Evolutionary conservation across 2,329 filamentous ascomycete species (phyloP).

Genomic region (Cladosporium sp.): DNA sequence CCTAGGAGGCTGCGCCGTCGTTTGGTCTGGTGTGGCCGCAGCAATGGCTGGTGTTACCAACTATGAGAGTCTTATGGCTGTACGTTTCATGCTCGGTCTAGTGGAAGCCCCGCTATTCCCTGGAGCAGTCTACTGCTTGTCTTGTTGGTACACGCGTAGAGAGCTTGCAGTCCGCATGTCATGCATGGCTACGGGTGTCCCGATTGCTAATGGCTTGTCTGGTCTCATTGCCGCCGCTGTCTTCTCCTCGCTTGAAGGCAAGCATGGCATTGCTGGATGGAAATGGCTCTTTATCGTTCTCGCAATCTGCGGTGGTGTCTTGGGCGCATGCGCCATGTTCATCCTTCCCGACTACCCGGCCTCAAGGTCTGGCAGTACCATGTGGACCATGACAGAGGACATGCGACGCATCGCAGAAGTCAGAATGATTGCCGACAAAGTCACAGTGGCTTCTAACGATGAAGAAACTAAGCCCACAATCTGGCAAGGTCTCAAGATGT

Average conservation of each 20-base stretch:
- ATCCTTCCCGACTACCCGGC: constrained; percentile 49
- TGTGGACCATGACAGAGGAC: constrained; percentile 48
- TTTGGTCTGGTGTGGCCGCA: constrained; percentile 32
- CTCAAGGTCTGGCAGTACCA: constrained; percentile 37
- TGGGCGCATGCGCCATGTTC: constrained; percentile 56
- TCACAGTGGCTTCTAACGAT: constrained; percentile 42
- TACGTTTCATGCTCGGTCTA: constrained; percentile 38
- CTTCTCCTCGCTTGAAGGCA: constrained; percentile 57
- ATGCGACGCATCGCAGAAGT: constrained; percentile 52
- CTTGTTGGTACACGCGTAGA: constrained; percentile 48
- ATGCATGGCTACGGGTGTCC: constrained; percentile 48
- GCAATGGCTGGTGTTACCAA: constrained; percentile 31
- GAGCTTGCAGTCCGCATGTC: constrained; percentile 48
- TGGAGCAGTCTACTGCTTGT: constrained; percentile 44
- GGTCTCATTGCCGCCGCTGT: constrained; percentile 57
- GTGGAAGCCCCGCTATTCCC: constrained; percentile 45
- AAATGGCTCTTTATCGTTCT: constrained; percentile 42
- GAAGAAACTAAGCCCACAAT: constrained; percentile 26
- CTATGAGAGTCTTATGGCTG: constrained; percentile 33
- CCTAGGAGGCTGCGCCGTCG: constrained; percentile 28
- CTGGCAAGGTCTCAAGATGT: constrained; percentile 34
- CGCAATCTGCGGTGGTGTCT: constrained; percentile 46
- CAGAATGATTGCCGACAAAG: constrained; percentile 47
- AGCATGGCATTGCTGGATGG: constrained; percentile 55
- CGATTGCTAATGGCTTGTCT: constrained; percentile 49